Conservation (phyloP, 805 yeast genomes). For the Wickerhamiella allomyrinae region DNA sequence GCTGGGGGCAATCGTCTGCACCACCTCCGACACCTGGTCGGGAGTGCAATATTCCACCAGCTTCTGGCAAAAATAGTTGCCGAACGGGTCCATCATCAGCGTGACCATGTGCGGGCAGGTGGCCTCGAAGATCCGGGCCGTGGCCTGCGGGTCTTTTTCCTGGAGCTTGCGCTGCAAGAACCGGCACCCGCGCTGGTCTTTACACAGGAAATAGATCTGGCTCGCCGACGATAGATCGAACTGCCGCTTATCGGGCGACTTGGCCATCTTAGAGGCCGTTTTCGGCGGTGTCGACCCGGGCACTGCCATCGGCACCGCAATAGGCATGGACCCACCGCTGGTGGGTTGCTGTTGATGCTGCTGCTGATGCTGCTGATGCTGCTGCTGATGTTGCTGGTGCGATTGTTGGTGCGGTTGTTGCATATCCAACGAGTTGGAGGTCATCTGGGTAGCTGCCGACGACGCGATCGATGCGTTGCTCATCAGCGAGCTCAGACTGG, state of each 20-base stretch:
- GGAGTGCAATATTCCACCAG: conserved; percentile 59
- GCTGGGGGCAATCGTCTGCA: conserved; percentile 56
- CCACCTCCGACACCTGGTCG: conserved; percentile 55
- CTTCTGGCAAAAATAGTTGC: conserved; percentile 90
- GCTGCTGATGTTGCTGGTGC: no score
- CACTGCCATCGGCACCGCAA: no score
- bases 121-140: conserved; percentile 57
- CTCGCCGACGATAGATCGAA: not conserved
- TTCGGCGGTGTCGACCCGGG: no score
- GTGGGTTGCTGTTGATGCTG: no score
- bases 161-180: conserved; percentile 81
- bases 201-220: conserved; percentile 64
- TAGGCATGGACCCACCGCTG: no score
- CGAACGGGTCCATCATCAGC: conserved; percentile 88
- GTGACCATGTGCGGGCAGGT: conserved; percentile 65
- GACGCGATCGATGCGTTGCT: no score
- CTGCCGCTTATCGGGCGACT: not conserved
- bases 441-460: no score
- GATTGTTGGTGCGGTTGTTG: no score
- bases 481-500: no score
- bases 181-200: conserved; percentile 94
- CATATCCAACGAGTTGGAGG: no score
- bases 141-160: conserved; percentile 23
- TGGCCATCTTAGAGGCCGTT: no score
- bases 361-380: no score